phyloP scores from a whole-genome alignment of 306 rosid species.

The Quercus wislizeni region DNA sequence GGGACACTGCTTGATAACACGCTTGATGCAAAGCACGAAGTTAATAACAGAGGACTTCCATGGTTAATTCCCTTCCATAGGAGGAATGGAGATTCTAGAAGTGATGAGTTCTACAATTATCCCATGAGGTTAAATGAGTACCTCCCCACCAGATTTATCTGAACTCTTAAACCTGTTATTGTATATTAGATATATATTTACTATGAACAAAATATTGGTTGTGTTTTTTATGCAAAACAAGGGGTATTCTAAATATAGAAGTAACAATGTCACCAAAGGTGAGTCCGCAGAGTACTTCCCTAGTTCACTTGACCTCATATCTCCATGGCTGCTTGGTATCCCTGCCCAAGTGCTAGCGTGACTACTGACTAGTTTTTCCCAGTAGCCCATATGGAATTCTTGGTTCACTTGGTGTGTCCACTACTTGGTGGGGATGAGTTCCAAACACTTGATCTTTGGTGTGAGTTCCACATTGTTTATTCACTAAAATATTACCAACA shows the following conservation, averaged over 20 bases:
- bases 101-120: conserved; percentile 65
- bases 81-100: conserved; percentile 75
- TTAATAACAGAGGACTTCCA: conserved; percentile 66
- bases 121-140: conserved; percentile 65
- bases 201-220: neutral
- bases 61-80: conserved; percentile 88
- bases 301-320: no score
- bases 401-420: no score
- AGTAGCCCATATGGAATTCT: no score
- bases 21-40: conserved; percentile 45
- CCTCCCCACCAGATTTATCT: conserved; percentile 64
- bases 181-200: conserved; percentile 5
- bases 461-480: no score
- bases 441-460: no score
- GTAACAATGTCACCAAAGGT: no score
- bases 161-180: conserved; percentile 4
- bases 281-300: no score
- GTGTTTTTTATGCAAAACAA: neutral
- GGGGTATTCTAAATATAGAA: neutral
- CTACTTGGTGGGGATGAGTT: no score
- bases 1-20: conserved; percentile 85
- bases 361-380: no score
- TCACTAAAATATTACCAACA: no score
- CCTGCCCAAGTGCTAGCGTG: no score
- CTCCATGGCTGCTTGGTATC: no score